These are phyloP conservation scores for Acanthamoeba comandoni DNA, from an alignment of 208 protist species.

Conservation along the genomic window DNA sequence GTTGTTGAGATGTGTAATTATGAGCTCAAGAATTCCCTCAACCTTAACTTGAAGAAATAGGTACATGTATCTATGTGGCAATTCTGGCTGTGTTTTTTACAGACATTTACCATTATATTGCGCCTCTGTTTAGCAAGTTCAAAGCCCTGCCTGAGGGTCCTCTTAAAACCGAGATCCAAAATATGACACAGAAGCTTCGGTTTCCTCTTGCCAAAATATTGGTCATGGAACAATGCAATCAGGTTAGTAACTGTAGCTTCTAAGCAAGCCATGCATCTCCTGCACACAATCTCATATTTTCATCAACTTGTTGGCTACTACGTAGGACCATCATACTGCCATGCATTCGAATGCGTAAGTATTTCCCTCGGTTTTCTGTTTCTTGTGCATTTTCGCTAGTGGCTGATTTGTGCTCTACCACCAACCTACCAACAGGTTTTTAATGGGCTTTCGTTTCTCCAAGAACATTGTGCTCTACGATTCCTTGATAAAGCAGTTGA, in stretches of 20 bases:
- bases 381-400: not conserved
- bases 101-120: conserved; percentile 50
- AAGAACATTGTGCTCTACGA: conserved; percentile 80
- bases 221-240: conserved; percentile 41
- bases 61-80: conserved; percentile 30
- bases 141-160: conserved; percentile 12
- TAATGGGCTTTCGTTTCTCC: conserved; percentile 75
- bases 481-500: conserved; percentile 77
- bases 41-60: not conserved
- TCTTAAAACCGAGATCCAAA: conserved; percentile 4
- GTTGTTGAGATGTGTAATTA: too few species aligned
- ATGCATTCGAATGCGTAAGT: conserved; percentile 46
- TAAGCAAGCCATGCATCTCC: too few species aligned
- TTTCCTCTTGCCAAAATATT: conserved; percentile 39
- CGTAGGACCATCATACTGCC: not conserved
- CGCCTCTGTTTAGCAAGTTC: conserved; percentile 31
- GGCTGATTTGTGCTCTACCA: not conserved
- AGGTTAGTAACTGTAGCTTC: too few species aligned
- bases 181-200: not conserved
- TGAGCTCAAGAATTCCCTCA: too few species aligned
- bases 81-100: conserved; percentile 50
- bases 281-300: too few species aligned
- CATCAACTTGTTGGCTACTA: too few species aligned
- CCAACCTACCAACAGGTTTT: conserved; percentile 64
- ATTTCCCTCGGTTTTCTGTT: not conserved